Evolutionary conservation across 1,284 basidiomycete species (phyloP).

Genomic region (Microbotryum silenes-acaulis): DNA sequence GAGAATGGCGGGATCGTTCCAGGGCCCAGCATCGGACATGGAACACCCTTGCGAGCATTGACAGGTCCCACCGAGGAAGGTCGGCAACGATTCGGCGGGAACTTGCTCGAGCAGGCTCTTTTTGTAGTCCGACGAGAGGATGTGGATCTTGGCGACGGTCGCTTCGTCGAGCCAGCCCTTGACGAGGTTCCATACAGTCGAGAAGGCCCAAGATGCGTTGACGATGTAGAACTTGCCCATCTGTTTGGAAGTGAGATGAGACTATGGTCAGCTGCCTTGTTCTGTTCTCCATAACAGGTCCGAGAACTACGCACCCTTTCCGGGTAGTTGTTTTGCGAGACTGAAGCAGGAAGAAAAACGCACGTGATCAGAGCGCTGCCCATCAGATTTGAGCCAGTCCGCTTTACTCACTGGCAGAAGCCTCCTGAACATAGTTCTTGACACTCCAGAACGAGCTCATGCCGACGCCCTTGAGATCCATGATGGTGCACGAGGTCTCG

Average conservation of each 20-base stretch:
- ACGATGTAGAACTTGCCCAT: constrained; percentile 44
- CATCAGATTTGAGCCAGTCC: too few relatives aligned
- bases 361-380: background rate
- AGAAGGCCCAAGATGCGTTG: constrained; percentile 77
- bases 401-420: constrained; percentile 58
- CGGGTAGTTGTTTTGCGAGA: constrained; percentile 36
- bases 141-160: constrained; percentile 85
- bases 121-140: constrained; percentile 59
- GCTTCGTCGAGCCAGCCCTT: constrained; percentile 94
- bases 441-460: constrained; percentile 81
- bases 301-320: constrained; percentile 26
- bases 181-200: constrained; percentile 78
- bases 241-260: constrained; percentile 1
- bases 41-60: constrained; percentile 73
- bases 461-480: constrained; percentile 80
- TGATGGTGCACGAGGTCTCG: constrained; percentile 97
- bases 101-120: constrained; percentile 70
- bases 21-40: constrained; percentile 84
- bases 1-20: constrained; percentile 52
- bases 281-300: background rate
- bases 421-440: constrained; percentile 79
- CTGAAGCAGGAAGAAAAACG: background rate
- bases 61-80: constrained; percentile 76
- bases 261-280: background rate
- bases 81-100: constrained; percentile 70